Percentiles rank a stretch among this genome's conserved stretches.
Conservation (phyloP, 1,284 basidiomycete species). For the Malassezia psittaci region DNA sequence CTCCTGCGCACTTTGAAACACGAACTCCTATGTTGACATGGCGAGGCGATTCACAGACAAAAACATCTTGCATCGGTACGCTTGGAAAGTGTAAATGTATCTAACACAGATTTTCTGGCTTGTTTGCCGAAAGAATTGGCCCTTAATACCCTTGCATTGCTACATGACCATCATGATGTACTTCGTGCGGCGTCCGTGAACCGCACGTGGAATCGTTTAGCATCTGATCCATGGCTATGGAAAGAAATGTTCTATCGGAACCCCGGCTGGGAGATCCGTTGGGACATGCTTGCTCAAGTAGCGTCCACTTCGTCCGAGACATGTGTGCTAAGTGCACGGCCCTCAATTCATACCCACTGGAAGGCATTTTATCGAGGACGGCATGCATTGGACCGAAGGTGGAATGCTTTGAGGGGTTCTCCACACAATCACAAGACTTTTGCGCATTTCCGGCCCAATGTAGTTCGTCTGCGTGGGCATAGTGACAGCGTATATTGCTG, state of each 20-base stretch:
- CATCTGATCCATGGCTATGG: slow-evolving; percentile 6
- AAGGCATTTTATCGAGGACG: slow-evolving; percentile 3
- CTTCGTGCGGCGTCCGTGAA: slow-evolving; percentile 3
- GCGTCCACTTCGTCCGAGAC: not conserved
- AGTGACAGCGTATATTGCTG: slow-evolving; percentile 11
- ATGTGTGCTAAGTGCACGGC: not conserved
- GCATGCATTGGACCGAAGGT: slow-evolving; percentile 9
- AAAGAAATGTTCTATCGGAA: not conserved
- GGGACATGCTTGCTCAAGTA: not conserved
- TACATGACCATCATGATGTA: not conserved
- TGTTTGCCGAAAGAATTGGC: slow-evolving; percentile 6
- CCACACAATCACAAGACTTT: not conserved
- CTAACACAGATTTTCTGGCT: slow-evolving; percentile 7
- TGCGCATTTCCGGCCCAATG: not conserved
- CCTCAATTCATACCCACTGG: not conserved
- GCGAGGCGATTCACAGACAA: too few species aligned
- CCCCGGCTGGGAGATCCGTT: slow-evolving; percentile 4
- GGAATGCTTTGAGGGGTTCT: not conserved
- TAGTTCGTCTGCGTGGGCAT: slow-evolving; percentile 8
- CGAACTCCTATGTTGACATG: too few species aligned
- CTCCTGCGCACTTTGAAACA: too few species aligned
- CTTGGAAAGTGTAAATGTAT: too few species aligned
- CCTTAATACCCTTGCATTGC: slow-evolving; percentile 5
- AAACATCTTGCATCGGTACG: not conserved
- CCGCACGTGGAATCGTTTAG: slow-evolving; percentile 5